Percentiles rank a stretch among this genome's conserved stretches.
phyloP scores from a whole-genome alignment of 495 filamentous ascomycete genomes.

The Pyrenula massariospora region DNA sequence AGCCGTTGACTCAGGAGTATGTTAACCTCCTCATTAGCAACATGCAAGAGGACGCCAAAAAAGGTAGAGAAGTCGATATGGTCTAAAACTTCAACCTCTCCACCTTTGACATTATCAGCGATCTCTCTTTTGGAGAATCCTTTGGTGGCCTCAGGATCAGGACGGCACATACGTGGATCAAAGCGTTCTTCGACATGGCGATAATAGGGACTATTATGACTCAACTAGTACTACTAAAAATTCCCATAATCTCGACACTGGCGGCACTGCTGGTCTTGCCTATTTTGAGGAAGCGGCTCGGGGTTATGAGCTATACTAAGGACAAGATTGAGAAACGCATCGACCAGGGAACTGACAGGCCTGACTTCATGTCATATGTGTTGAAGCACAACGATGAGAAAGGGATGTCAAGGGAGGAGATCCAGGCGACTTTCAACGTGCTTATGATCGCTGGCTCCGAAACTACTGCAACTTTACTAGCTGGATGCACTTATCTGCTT shows the following conservation, averaged over 20 bases:
- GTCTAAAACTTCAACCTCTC: conserved; percentile 35
- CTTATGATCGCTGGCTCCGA: conserved; percentile 45
- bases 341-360: conserved; percentile 7
- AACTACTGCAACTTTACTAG: conserved; percentile 47
- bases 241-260: conserved; percentile 2
- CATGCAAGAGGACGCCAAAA: conserved; percentile 24
- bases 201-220: conserved; percentile 12
- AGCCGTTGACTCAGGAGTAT: conserved; percentile 28
- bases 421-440: conserved; percentile 22
- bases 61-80: conserved; percentile 21
- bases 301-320: conserved; percentile 8
- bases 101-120: conserved; percentile 49
- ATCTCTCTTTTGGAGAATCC: conserved; percentile 43
- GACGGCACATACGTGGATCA: conserved; percentile 43
- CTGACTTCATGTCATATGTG: conserved; percentile 18
- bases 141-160: conserved; percentile 40
- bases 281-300: conserved; percentile 14
- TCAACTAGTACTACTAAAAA: neutral
- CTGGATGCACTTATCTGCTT: conserved; percentile 40
- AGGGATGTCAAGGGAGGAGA: conserved; percentile 14
- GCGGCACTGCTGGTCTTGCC: conserved; percentile 23
- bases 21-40: conserved; percentile 31
- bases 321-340: conserved; percentile 15
- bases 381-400: conserved; percentile 10
- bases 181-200: conserved; percentile 27